Percentiles rank a stretch among this genome's conserved stretches.
Conservation (phyloP, 1,139 yeast genomes). For the Geotrichum aggregatum region DNA sequence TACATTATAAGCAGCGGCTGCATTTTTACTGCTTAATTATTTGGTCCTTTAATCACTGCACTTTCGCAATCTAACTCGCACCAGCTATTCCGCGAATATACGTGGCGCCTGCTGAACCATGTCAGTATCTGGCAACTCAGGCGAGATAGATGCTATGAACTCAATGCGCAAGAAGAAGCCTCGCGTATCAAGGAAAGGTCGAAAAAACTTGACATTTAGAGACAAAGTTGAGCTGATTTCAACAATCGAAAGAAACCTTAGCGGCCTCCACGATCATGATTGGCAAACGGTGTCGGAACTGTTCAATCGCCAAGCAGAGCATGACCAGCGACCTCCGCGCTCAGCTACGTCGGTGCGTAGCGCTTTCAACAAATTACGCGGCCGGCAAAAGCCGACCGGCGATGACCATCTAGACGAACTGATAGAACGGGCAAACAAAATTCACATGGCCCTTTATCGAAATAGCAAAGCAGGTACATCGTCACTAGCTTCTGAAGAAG, state of each 20-base stretch:
- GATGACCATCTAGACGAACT: conserved; percentile 9
- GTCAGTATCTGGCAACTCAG: conserved; percentile 1
- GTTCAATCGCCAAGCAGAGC: conserved; percentile 14
- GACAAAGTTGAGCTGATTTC: conserved; percentile 17
- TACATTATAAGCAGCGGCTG: too few species aligned
- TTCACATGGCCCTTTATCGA: conserved; percentile 6
- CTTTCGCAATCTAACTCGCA: too few species aligned
- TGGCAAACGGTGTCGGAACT: conserved; percentile 16
- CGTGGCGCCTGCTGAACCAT: too few species aligned
- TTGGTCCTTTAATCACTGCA: too few species aligned
- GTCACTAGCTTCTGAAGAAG: conserved; percentile 1
- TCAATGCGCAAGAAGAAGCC: conserved; percentile 11
- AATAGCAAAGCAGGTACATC: neutral
- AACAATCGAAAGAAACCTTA: conserved; percentile 10
- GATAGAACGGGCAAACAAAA: conserved; percentile 10
- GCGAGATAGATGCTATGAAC: neutral
- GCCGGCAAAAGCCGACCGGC: conserved; percentile 8
- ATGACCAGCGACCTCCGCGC: conserved; percentile 15
- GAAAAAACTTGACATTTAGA: conserved; percentile 14
- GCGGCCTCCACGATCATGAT: conserved; percentile 15
- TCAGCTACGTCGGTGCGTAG: conserved; percentile 18
- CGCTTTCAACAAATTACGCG: conserved; percentile 17
- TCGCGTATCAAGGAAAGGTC: conserved; percentile 17
- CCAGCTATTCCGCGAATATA: neutral
- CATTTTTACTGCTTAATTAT: too few species aligned